Evolutionary conservation across 2,329 filamentous ascomycete species (phyloP).

Genomic region (Aspergillus costaricaensis): DNA sequence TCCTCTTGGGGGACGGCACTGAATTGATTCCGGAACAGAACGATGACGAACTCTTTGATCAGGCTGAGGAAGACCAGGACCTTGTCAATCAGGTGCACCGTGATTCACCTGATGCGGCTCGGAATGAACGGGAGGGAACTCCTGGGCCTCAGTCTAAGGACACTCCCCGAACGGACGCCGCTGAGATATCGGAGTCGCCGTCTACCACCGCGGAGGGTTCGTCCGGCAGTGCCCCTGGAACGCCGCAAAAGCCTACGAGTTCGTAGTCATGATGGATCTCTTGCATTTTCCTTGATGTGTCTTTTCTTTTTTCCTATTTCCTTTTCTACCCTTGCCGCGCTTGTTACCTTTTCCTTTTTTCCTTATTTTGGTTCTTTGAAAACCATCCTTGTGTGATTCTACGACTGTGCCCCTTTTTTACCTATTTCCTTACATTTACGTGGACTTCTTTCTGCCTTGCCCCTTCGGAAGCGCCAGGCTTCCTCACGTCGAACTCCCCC

Average conservation of each 20-base stretch:
- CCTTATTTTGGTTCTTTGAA: constrained; percentile 24
- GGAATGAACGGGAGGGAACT: constrained; percentile 54
- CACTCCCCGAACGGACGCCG: constrained; percentile 23
- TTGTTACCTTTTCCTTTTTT: constrained; percentile 15
- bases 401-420: constrained; percentile 18
- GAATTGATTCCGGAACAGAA: constrained; percentile 86
- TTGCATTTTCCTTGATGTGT: constrained; percentile 10
- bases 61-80: constrained; percentile 83
- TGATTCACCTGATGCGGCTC: constrained; percentile 41
- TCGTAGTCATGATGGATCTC: constrained; percentile 29
- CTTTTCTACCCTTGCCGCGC: constrained; percentile 13
- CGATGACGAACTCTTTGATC: constrained; percentile 92
- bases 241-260: constrained; percentile 30
- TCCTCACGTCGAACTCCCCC: constrained; percentile 12
- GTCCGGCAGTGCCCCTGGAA: constrained; percentile 18
- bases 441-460: constrained; percentile 13
- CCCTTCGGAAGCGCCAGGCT: constrained; percentile 21
- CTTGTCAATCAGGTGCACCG: constrained; percentile 80
- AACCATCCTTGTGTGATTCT: constrained; percentile 24
- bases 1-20: constrained; percentile 92
- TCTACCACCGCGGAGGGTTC: constrained; percentile 41
- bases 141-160: constrained; percentile 50
- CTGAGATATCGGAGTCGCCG: constrained; percentile 41
- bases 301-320: constrained; percentile 16
- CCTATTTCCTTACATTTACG: constrained; percentile 9